phyloP scores from a whole-genome alignment of 768 basidiomycete genomes.

The Agaricus subrufescens region DNA sequence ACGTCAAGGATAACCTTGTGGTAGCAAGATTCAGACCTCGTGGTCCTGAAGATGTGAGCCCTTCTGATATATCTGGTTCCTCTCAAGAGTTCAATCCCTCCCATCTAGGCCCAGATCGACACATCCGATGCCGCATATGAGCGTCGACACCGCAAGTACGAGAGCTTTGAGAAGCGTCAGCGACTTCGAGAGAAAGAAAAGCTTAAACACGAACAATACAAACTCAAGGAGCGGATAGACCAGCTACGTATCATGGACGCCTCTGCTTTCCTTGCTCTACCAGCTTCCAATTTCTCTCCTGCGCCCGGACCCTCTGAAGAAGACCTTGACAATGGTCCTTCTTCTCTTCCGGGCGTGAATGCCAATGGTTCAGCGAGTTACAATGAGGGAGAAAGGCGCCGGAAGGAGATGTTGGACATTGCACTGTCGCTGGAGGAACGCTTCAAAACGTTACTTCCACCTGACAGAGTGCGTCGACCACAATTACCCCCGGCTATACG shows the following conservation, averaged over 20 bases:
- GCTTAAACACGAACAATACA: slow-evolving; percentile 87
- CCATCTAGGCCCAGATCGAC: slow-evolving; percentile 7
- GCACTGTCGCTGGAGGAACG: slow-evolving; percentile 66
- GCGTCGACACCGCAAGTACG: slow-evolving; percentile 82
- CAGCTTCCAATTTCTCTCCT: slow-evolving; percentile 54
- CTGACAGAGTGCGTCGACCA: slow-evolving; percentile 44
- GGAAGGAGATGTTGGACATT: slow-evolving; percentile 68
- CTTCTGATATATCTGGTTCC: slow-evolving; percentile 7
- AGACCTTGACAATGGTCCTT: slow-evolving; percentile 16
- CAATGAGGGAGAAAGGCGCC: slow-evolving; percentile 69
- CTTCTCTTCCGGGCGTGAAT: slow-evolving; percentile 27
- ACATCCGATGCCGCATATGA: slow-evolving; percentile 73
- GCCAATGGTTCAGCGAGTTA: slow-evolving; percentile 32
- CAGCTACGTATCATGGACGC: slow-evolving; percentile 73
- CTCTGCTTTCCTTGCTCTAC: slow-evolving; percentile 60
- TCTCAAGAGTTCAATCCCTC: slow-evolving; percentile 10
- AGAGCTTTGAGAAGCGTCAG: slow-evolving; percentile 80
- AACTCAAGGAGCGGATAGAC: slow-evolving; percentile 85
- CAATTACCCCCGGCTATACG: slow-evolving; percentile 16
- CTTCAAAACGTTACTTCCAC: slow-evolving; percentile 69
- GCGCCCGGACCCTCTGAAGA: slow-evolving; percentile 20
- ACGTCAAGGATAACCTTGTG: slow-evolving; percentile 37
- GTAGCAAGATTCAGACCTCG: slow-evolving; percentile 71
- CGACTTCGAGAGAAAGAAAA: slow-evolving; percentile 89
- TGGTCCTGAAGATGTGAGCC: slow-evolving; percentile 64